phyloP scores from a whole-genome alignment of 1,139 yeast genomes.

The Zygosaccharomyces sapae region DNA sequence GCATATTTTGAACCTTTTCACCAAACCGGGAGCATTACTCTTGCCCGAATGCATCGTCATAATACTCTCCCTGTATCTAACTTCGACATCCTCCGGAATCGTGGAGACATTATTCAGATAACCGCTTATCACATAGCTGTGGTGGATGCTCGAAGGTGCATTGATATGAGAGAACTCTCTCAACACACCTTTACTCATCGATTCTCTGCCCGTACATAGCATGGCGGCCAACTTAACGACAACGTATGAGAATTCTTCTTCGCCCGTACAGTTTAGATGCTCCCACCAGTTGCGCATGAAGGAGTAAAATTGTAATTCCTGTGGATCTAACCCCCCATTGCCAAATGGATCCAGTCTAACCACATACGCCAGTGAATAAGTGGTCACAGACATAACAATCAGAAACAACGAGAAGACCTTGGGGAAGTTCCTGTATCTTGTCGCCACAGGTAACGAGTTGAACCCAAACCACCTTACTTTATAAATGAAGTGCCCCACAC shows the following conservation, averaged over 20 bases:
- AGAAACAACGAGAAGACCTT: constrained; percentile 24
- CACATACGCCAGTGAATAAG: constrained; percentile 25
- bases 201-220: constrained; percentile 27
- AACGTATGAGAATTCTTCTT: constrained; percentile 32
- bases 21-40: constrained; percentile 10
- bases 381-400: constrained; percentile 21
- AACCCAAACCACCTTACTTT: constrained; percentile 13
- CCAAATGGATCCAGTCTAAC: constrained; percentile 24
- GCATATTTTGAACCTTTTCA: constrained; percentile 11
- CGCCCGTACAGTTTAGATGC: constrained; percentile 35
- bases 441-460: constrained; percentile 17
- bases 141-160: constrained; percentile 17
- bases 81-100: constrained; percentile 26
- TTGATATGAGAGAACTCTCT: constrained; percentile 22
- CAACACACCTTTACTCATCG: constrained; percentile 24
- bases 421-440: constrained; percentile 25
- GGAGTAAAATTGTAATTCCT: constrained; percentile 28
- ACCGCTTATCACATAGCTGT: constrained; percentile 30
- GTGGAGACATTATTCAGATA: constrained; percentile 26
- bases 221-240: constrained; percentile 29
- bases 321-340: constrained; percentile 11
- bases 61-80: constrained; percentile 6
- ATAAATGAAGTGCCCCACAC: constrained; percentile 18
- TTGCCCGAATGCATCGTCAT: not conserved
- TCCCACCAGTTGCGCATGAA: constrained; percentile 33